phyloP scores from a whole-genome alignment of 768 basidiomycete genomes.

The Xerocomus brunneocitrinus region DNA sequence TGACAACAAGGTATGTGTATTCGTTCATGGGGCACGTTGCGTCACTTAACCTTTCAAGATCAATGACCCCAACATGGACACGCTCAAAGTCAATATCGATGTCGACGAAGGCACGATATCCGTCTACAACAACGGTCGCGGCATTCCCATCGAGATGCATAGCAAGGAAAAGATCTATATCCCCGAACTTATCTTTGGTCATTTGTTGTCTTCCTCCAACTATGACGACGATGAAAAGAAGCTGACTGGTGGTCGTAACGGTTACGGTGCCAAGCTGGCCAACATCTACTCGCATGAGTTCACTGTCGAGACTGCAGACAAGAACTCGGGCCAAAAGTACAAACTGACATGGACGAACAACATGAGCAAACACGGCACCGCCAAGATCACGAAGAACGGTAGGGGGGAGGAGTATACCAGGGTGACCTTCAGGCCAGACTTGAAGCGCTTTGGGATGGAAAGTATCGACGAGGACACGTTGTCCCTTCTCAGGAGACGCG shows the following conservation, averaged over 20 bases:
- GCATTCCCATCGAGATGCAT: conserved; percentile 97
- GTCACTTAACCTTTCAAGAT: conserved; percentile 48
- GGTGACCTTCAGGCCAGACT: conserved; percentile 90
- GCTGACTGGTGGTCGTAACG: conserved; percentile 96
- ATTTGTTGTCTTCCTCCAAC: conserved; percentile 91
- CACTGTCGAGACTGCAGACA: conserved; percentile 93
- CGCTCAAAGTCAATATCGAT: conserved; percentile 84
- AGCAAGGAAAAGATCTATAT: conserved; percentile 90
- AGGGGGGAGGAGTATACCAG: conserved; percentile 89
- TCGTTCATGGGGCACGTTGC: neutral
- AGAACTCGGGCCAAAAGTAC: conserved; percentile 81
- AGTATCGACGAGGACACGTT: conserved; percentile 88
- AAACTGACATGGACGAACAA: conserved; percentile 93
- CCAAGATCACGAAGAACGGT: conserved; percentile 90
- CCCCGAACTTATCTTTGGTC: conserved; percentile 95
- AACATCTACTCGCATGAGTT: conserved; percentile 98
- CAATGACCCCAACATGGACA: conserved; percentile 89
- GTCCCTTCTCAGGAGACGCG: conserved; percentile 85
- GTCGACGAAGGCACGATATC: conserved; percentile 81
- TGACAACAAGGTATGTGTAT: conserved; percentile 85
- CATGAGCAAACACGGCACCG: conserved; percentile 82
- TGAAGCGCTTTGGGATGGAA: conserved; percentile 89
- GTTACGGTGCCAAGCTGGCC: conserved; percentile 96
- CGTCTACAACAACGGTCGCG: conserved; percentile 91
- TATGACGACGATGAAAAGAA: conserved; percentile 99